Evolutionary conservation across 257 asterid genomes (phyloP).

Genomic region (Nyctanthes arbortristis): DNA sequence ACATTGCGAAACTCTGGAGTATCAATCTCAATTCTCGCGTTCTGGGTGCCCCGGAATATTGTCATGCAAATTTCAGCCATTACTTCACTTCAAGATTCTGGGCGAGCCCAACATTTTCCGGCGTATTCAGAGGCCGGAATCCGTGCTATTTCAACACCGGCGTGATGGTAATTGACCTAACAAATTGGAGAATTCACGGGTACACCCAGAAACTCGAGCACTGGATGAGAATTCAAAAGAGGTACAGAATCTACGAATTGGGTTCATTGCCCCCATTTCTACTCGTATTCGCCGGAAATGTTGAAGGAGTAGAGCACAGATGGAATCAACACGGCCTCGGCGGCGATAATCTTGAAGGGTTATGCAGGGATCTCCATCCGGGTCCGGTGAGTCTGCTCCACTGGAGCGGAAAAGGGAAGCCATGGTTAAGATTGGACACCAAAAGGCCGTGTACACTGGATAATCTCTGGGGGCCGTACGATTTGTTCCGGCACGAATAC

Average conservation of each 20-base stretch:
- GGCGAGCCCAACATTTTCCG: slow-evolving; percentile 46
- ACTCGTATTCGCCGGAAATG: slow-evolving; percentile 68
- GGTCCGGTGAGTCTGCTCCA: slow-evolving; percentile 84
- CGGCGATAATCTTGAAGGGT: slow-evolving; percentile 70
- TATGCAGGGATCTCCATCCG: slow-evolving; percentile 78
- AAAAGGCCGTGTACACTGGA: slow-evolving; percentile 77
- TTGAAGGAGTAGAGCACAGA: slow-evolving; percentile 63
- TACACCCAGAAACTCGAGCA: slow-evolving; percentile 60
- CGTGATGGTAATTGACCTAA: slow-evolving; percentile 75
- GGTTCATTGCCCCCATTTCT: slow-evolving; percentile 80
- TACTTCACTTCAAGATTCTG: slow-evolving; percentile 78
- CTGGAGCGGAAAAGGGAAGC: slow-evolving; percentile 96
- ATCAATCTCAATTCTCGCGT: slow-evolving; percentile 53
- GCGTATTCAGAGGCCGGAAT: slow-evolving; percentile 35
- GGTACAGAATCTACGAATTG: slow-evolving; percentile 63
- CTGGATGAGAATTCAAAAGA: slow-evolving; percentile 77
- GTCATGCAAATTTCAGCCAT: slow-evolving; percentile 75
- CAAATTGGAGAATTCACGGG: slow-evolving; percentile 51
- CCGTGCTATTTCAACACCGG: slow-evolving; percentile 94
- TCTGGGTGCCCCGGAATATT: slow-evolving; percentile 80
- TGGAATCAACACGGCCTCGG: slow-evolving; percentile 96
- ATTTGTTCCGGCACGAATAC: slow-evolving; percentile 58
- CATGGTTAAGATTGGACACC: slow-evolving; percentile 81
- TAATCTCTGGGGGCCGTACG: slow-evolving; percentile 74
- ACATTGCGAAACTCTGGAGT: slow-evolving; percentile 61